Conservation (phyloP, 257 asterid species). For the Nyctanthes arbortristis region DNA sequence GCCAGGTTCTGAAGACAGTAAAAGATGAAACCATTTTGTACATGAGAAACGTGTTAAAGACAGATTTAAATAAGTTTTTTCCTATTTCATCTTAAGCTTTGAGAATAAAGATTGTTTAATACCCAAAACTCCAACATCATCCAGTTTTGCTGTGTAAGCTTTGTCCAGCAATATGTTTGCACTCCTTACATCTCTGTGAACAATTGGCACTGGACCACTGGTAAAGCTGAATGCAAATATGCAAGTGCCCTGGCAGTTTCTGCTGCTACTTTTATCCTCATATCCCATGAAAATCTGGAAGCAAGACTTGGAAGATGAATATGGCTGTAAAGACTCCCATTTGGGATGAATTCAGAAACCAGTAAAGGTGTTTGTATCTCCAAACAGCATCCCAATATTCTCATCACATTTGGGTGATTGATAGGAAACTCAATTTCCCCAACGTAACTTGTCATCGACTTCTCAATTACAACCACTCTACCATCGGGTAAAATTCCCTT, state of each 20-base stretch:
- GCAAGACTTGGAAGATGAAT: constrained; percentile 23
- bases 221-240: constrained; percentile 33
- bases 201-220: constrained; percentile 28
- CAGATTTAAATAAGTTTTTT: background rate
- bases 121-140: constrained; percentile 42
- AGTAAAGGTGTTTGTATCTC: constrained; percentile 41
- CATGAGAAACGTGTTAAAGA: background rate
- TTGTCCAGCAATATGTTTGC: constrained; percentile 46
- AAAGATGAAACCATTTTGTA: background rate
- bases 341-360: constrained; percentile 40
- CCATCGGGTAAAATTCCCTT: constrained; percentile 38
- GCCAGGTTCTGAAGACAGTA: too few species aligned
- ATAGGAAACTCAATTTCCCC: constrained; percentile 42
- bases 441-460: constrained; percentile 26
- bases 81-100: background rate
- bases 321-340: constrained; percentile 32
- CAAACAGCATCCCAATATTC: constrained; percentile 42
- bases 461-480: constrained; percentile 36
- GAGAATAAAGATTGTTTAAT: background rate
- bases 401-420: constrained; percentile 45
- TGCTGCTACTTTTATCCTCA: constrained; percentile 36
- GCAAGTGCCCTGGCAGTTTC: constrained; percentile 45
- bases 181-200: constrained; percentile 42
- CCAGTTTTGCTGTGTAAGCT: constrained; percentile 37
- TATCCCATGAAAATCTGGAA: constrained; percentile 39